These are phyloP conservation scores for Lactifluus piperatus DNA, from an alignment of 768 basidiomycete species.

Conservation along the genomic window DNA sequence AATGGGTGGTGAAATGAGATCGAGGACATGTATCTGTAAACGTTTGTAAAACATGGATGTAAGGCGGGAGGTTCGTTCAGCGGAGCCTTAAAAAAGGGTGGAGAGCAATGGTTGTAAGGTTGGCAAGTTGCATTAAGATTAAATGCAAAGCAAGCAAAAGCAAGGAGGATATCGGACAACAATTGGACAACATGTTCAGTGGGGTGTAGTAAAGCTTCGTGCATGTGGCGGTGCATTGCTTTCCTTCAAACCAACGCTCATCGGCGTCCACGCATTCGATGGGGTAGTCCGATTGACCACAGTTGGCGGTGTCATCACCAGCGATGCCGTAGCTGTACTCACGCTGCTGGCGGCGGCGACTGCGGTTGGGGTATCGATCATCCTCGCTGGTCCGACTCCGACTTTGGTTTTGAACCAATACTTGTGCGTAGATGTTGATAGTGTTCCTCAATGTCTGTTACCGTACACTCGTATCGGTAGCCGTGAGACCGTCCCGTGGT, in stretches of 20 bases:
- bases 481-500: background rate
- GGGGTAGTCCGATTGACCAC: slow-evolving; percentile 44
- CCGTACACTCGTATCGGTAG: too few relatives aligned
- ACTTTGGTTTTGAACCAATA: background rate
- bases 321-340: too few relatives aligned
- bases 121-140: background rate
- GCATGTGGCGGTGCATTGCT: slow-evolving; percentile 23
- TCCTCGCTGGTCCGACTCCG: slow-evolving; percentile 14
- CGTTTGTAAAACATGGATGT: background rate
- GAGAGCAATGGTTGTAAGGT: background rate
- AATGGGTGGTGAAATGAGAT: background rate
- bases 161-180: background rate
- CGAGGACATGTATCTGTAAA: background rate
- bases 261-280: slow-evolving; percentile 37
- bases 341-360: too few relatives aligned
- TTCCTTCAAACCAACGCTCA: slow-evolving; percentile 40
- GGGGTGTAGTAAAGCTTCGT: background rate
- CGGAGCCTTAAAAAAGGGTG: background rate
- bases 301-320: slow-evolving; percentile 58
- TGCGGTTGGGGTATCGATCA: background rate
- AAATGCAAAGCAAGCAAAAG: too few relatives aligned
- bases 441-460: too few relatives aligned
- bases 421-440: slow-evolving; percentile 17
- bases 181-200: too few relatives aligned
- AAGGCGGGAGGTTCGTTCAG: background rate